Percentiles rank a stretch among this genome's conserved stretches.
phyloP scores from a whole-genome alignment of 768 basidiomycete genomes.

The Amanita phalloides region DNA sequence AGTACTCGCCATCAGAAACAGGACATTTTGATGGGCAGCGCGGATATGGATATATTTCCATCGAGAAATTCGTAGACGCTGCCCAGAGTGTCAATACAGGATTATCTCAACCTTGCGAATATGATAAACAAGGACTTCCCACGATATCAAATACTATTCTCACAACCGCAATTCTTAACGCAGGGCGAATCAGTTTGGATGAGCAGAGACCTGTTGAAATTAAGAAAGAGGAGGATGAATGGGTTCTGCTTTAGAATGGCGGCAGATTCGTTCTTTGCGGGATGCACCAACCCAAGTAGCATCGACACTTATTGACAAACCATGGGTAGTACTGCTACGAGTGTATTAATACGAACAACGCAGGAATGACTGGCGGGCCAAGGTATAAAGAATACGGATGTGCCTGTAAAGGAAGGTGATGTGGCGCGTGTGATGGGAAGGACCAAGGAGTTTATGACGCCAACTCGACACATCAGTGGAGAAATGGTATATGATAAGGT shows the following conservation, averaged over 20 bases:
- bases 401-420: slow-evolving; percentile 8
- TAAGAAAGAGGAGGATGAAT: slow-evolving; percentile 49
- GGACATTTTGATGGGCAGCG: slow-evolving; percentile 93
- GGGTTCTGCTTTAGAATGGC: slow-evolving; percentile 33
- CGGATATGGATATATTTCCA: slow-evolving; percentile 86
- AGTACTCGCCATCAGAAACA: slow-evolving; percentile 84
- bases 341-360: slow-evolving; percentile 5
- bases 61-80: slow-evolving; percentile 83
- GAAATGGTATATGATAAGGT: slow-evolving; percentile 54
- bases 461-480: slow-evolving; percentile 21
- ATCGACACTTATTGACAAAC: slow-evolving; percentile 4
- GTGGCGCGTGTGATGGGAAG: slow-evolving; percentile 19
- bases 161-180: slow-evolving; percentile 82
- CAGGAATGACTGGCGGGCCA: slow-evolving; percentile 12
- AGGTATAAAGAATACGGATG: slow-evolving; percentile 6
- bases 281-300: not conserved
- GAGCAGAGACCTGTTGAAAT: slow-evolving; percentile 81
- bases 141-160: slow-evolving; percentile 85
- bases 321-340: slow-evolving; percentile 2
- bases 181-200: slow-evolving; percentile 83
- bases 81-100: slow-evolving; percentile 71
- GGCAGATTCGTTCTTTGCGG: not conserved
- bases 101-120: slow-evolving; percentile 52
- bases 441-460: slow-evolving; percentile 18
- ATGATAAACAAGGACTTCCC: slow-evolving; percentile 46